phyloP scores from a whole-genome alignment of 2,329 filamentous ascomycete genomes.

The Byssoonygena ceratinophila region DNA sequence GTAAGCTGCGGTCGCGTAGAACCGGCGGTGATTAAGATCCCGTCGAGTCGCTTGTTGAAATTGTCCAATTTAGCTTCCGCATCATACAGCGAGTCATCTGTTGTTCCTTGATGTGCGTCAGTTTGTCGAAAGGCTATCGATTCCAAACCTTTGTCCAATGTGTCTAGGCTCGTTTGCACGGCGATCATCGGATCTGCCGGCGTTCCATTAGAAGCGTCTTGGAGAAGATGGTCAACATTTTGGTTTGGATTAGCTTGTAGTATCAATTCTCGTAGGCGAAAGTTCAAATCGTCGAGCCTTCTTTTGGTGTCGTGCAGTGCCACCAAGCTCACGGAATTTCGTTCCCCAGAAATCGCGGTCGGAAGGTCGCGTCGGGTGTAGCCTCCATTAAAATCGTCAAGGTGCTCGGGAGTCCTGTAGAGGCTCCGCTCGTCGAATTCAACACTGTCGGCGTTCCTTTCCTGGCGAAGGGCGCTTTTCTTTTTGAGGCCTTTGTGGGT shows the following conservation, averaged over 20 bases:
- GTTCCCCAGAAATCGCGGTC: constrained; percentile 4
- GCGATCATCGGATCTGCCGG: constrained; percentile 23
- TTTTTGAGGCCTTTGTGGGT: constrained; percentile 68
- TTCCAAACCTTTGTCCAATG: constrained; percentile 56
- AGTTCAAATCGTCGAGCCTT: constrained; percentile 58
- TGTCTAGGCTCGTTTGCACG: constrained; percentile 53
- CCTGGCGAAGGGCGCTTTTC: constrained; percentile 34
- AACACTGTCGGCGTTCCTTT: constrained; percentile 32
- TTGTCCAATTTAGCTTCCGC: constrained; percentile 44
- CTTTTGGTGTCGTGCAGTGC: constrained; percentile 53
- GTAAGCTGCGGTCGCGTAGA: constrained; percentile 35
- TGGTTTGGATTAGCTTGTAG: constrained; percentile 35
- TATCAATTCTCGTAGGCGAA: constrained; percentile 56
- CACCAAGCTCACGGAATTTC: constrained; percentile 27
- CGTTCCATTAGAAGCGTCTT: constrained; percentile 22
- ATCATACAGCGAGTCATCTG: constrained; percentile 28
- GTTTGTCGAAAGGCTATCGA: constrained; percentile 47
- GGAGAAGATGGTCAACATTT: constrained; percentile 31
- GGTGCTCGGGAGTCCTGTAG: constrained; percentile 57
- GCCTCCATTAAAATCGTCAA: constrained; percentile 41
- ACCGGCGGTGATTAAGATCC: constrained; percentile 43
- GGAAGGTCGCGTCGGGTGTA: constrained; percentile 18
- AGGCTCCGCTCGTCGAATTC: constrained; percentile 69
- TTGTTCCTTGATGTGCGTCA: constrained; percentile 17
- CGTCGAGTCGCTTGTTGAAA: constrained; percentile 55